phyloP scores from a whole-genome alignment of 371 early-diverging fungal genomes.

The Chytridium lagenaria region DNA sequence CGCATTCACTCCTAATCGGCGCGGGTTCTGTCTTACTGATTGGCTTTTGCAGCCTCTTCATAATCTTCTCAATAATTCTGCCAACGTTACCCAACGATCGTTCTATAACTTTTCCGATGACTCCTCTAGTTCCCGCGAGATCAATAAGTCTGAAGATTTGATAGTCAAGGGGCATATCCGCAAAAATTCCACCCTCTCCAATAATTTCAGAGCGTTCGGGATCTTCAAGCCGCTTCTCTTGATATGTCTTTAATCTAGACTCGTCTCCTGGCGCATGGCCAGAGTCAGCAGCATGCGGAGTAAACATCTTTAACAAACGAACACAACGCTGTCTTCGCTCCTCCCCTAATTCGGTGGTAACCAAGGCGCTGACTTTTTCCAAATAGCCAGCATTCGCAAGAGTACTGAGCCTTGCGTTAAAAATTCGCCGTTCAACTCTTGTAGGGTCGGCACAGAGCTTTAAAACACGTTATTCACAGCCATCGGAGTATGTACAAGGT shows the following conservation, averaged over 20 bases:
- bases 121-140: conserved; percentile 53
- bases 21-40: conserved; percentile 13
- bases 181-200: conserved; percentile 44
- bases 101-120: conserved; percentile 41
- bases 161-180: conserved; percentile 55
- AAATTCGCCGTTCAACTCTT: conserved; percentile 37
- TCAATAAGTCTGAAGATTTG: conserved; percentile 60
- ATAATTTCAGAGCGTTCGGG: conserved; percentile 25
- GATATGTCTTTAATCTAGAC: not conserved
- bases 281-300: not conserved
- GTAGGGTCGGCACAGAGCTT: conserved; percentile 20
- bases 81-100: conserved; percentile 42
- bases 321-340: conserved; percentile 34
- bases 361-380: conserved; percentile 27
- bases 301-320: conserved; percentile 40
- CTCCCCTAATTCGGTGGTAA: not conserved
- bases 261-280: not conserved
- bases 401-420: conserved; percentile 36
- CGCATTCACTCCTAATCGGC: conserved; percentile 35
- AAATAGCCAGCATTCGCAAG: conserved; percentile 40
- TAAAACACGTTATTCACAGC: not conserved
- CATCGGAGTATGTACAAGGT: not conserved
- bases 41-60: conserved; percentile 37
- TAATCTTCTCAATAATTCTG: conserved; percentile 38
- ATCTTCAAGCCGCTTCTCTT: conserved; percentile 21